A percentile compares a stretch with the other conserved stretches of the same genome.
Evolutionary conservation across 2,329 filamentous ascomycete genomes (phyloP).

Genomic region (Phialophora macrospora): DNA sequence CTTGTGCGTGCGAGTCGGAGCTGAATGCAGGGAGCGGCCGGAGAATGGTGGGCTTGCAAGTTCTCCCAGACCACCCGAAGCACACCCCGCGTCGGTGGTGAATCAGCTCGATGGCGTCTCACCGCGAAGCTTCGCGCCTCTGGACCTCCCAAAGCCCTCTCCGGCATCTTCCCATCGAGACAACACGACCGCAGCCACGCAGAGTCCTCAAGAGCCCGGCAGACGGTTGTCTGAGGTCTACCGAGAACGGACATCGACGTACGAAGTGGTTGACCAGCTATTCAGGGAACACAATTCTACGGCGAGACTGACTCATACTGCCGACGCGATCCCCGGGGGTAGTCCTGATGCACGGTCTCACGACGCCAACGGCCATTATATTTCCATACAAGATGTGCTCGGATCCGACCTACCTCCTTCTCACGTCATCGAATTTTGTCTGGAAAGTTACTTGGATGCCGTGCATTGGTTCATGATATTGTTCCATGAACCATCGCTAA

Average conservation of each 20-base stretch:
- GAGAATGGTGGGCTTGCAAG: neutral
- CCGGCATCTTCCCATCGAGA: neutral
- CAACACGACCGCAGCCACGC: neutral
- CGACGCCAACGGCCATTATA: conserved; percentile 21
- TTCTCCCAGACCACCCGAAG: neutral
- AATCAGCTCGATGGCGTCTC: neutral
- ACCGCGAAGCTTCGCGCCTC: neutral
- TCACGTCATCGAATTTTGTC: conserved; percentile 41
- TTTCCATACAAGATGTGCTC: conserved; percentile 38
- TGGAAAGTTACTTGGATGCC: conserved; percentile 50
- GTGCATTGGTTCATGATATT: conserved; percentile 55
- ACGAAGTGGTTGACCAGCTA: conserved; percentile 32
- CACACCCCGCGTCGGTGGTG: neutral
- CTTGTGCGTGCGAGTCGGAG: conserved; percentile 26
- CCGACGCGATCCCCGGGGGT: conserved; percentile 30
- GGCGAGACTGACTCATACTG: conserved; percentile 17
- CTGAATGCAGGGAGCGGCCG: conserved; percentile 29
- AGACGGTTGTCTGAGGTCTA: conserved; percentile 24
- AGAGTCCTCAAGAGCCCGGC: conserved; percentile 13
- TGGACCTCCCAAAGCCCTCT: neutral
- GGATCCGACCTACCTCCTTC: conserved; percentile 42
- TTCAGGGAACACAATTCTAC: conserved; percentile 30
- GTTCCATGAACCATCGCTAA: conserved; percentile 51
- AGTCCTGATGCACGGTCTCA: conserved; percentile 26
- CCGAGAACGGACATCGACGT: conserved; percentile 29